phyloP scores from a whole-genome alignment of 805 yeast genomes.

The Wickerhamiella domercqiae region DNA sequence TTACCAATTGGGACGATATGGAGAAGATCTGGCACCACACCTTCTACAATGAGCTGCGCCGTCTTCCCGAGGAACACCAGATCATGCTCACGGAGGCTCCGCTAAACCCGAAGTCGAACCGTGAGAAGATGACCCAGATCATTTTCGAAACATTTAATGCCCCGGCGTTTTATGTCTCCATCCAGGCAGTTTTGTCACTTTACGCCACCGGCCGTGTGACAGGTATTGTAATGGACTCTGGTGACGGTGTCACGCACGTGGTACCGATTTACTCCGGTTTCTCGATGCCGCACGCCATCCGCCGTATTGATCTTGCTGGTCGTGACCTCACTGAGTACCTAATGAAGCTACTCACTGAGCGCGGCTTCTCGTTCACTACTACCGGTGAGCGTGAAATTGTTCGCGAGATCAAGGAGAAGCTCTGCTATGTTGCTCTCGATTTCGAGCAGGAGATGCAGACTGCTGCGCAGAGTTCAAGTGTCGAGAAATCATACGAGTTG shows the following conservation, averaged over 20 bases:
- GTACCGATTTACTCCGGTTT: conserved; percentile 99
- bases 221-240: conserved; percentile 98
- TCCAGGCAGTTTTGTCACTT: conserved; percentile 95
- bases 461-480: conserved; percentile 93
- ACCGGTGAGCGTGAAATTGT: conserved; percentile 98
- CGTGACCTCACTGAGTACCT: conserved; percentile 98
- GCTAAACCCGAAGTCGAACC: conserved; percentile 97
- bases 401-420: conserved; percentile 91
- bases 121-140: conserved; percentile 99
- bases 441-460: conserved; percentile 99
- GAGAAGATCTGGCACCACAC: conserved; percentile 99
- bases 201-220: conserved; percentile 99
- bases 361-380: conserved; percentile 97
- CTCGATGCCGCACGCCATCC: conserved; percentile 97
- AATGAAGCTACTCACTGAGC: conserved; percentile 96
- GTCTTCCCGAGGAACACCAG: conserved; percentile 99
- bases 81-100: conserved; percentile 99
- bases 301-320: conserved; percentile 98
- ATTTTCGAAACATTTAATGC: conserved; percentile 98
- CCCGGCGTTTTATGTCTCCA: conserved; percentile 97
- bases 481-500: conserved; percentile 97
- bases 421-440: conserved; percentile 97
- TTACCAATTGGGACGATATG: conserved; percentile 99
- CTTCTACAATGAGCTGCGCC: conserved; percentile 98
- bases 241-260: conserved; percentile 99